Evolutionary conservation across 306 rosid genomes (phyloP), one percentile per base, ranked within the genome.

Genomic region (Cotoneaster glaucophyllus): DNA sequence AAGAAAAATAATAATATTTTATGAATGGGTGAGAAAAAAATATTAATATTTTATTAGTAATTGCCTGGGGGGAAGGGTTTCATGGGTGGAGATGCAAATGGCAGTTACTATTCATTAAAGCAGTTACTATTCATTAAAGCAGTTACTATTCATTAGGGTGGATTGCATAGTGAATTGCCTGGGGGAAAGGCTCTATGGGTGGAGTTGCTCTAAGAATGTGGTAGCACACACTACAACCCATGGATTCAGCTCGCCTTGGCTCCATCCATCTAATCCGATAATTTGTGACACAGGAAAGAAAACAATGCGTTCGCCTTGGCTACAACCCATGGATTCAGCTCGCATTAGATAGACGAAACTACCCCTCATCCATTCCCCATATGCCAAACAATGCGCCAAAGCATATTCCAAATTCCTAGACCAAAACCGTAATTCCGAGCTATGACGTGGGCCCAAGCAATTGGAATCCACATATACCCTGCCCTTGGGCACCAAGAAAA

Each of bases 261-360:
- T 74, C 78, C 78, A 63, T 74, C 78, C 78, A 63, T 62, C 78
- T 21, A 74, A 74, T 74, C 78, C 70, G 62, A 45, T 44, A 12
- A 28, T 13, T 59, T 34, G 77, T 59, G 69, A 43, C 39, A 17
- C 77, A 19, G 58, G 59, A 62, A 61, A 45, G 15, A 19, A 14
- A 21, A 44, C 22, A n/a, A n/a, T n/a, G n/a, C n/a, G n/a, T n/a
- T n/a, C n/a, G n/a, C n/a, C n/a, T n/a, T n/a, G n/a, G n/a, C n/a
- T n/a, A n/a, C n/a, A n/a, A n/a, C n/a, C n/a, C n/a, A n/a, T n/a
- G n/a, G n/a, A n/a, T n/a, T n/a, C n/a, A n/a, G n/a, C n/a, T n/a
- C n/a, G n/a, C n/a, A n/a, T n/a, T n/a, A n/a, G 11, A 28, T 15
- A 44, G 59, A 29, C 78, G 45, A 62, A 44, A 12, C 4, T 63